phyloP scores from a whole-genome alignment of 2,329 filamentous ascomycete genomes.

The Alternaria tenuissima region DNA sequence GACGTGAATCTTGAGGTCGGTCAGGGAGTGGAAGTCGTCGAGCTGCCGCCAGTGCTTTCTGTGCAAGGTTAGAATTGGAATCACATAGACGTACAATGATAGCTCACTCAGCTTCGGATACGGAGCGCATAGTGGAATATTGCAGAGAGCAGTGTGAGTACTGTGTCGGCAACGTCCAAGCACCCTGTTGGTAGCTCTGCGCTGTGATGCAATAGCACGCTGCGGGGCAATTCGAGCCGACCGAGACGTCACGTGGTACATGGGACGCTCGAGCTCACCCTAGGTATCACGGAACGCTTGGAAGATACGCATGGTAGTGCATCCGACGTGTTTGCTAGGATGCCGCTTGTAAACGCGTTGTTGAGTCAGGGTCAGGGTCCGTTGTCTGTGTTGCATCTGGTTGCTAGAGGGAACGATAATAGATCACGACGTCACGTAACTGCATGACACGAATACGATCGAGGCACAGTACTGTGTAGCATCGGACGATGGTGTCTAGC shows the following conservation, averaged over 20 bases:
- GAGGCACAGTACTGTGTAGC: not conserved
- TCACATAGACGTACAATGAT: not conserved
- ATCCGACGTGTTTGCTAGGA: not conserved
- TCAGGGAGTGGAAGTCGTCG: conserved; percentile 48
- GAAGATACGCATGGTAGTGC: not conserved
- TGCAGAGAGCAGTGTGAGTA: conserved; percentile 16
- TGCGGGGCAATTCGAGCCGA: conserved; percentile 27
- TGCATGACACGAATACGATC: conserved; percentile 5
- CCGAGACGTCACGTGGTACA: conserved; percentile 18
- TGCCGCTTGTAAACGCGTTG: not conserved
- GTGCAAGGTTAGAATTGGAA: conserved; percentile 22
- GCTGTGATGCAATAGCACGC: conserved; percentile 25
- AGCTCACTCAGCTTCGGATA: conserved; percentile 46
- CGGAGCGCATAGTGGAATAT: conserved; percentile 39
- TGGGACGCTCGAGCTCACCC: not conserved
- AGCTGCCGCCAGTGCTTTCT: conserved; percentile 50
- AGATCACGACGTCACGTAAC: conserved; percentile 13
- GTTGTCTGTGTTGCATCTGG: conserved; percentile 5
- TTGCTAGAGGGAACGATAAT: conserved; percentile 3
- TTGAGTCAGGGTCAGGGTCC: conserved; percentile 5
- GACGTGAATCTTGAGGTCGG: conserved; percentile 49
- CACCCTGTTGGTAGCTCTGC: conserved; percentile 45
- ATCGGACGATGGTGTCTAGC: conserved; percentile 9
- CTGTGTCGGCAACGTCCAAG: conserved; percentile 22
- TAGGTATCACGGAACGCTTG: not conserved